These are phyloP conservation scores for Aureobasidium sp. DNA, from an alignment of 2,329 filamentous ascomycete genomes.

Conservation along the genomic window DNA sequence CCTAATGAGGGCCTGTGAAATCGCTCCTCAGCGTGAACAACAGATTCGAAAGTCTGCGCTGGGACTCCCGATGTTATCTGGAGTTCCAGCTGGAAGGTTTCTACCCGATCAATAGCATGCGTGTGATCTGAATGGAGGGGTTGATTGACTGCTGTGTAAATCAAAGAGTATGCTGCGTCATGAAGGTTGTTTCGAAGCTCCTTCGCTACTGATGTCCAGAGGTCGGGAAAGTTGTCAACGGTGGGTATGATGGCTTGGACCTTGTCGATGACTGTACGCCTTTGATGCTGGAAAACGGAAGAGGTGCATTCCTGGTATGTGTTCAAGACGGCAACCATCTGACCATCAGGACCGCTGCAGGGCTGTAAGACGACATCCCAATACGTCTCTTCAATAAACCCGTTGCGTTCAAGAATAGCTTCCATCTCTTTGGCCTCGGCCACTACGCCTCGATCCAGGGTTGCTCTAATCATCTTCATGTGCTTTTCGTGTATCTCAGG, in stretches of 20 bases:
- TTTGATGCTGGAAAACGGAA: conserved; percentile 4
- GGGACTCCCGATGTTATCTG: conserved; percentile 15
- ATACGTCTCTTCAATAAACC: conserved; percentile 23
- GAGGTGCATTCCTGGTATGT: conserved; percentile 13
- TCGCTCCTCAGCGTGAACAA: conserved; percentile 12
- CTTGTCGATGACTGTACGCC: conserved; percentile 12
- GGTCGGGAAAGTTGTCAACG: conserved; percentile 9
- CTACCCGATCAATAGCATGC: neutral
- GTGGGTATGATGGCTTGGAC: conserved; percentile 5
- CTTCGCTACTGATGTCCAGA: conserved; percentile 11
- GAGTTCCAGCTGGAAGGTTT: neutral
- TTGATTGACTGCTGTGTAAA: conserved; percentile 14
- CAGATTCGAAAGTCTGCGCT: neutral
- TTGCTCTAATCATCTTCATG: conserved; percentile 3
- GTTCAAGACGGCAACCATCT: conserved; percentile 10
- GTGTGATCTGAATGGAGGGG: conserved; percentile 5
- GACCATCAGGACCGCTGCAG: conserved; percentile 15
- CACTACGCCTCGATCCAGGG: neutral
- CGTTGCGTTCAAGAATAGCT: conserved; percentile 12
- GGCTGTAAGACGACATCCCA: conserved; percentile 22
- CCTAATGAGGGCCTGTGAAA: neutral
- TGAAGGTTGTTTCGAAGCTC: conserved; percentile 8
- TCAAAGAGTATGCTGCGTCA: conserved; percentile 9
- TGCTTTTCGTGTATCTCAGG: conserved; percentile 3
- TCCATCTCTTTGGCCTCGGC: neutral